Conservation (phyloP, 371 early-diverging fungal genomes). For the Blakeslea trispora region DNA sequence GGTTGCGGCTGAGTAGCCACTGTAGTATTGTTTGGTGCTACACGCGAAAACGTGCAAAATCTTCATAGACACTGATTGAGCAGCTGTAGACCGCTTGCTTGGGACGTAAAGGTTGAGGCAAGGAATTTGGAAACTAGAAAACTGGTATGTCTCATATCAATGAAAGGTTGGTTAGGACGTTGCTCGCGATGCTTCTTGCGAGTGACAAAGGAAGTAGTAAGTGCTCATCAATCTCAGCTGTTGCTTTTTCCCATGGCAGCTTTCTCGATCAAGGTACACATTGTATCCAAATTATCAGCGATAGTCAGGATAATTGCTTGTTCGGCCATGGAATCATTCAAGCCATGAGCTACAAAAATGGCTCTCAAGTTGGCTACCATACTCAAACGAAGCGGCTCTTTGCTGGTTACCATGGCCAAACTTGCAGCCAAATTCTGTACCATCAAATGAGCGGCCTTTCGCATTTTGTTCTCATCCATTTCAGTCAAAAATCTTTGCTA, state of each 20-base stretch:
- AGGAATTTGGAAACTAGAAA: constrained; percentile 72
- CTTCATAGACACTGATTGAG: constrained; percentile 83
- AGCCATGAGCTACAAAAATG: constrained; percentile 77
- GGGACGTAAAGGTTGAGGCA: constrained; percentile 83
- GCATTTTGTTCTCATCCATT: constrained; percentile 87
- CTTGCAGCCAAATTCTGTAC: constrained; percentile 78
- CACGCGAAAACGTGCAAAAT: constrained; percentile 34
- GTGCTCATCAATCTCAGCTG: constrained; percentile 81
- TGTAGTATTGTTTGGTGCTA: neutral
- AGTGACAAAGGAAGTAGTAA: constrained; percentile 64
- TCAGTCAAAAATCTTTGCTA: constrained; percentile 93
- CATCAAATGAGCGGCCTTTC: constrained; percentile 92
- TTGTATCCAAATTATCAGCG: constrained; percentile 89
- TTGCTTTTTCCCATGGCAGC: constrained; percentile 90
- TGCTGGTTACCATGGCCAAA: constrained; percentile 88
- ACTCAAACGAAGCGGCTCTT: constrained; percentile 85
- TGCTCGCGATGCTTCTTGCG: constrained; percentile 86
- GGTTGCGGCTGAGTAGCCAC: neutral
- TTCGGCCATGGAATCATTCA: constrained; percentile 80
- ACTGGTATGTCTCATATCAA: constrained; percentile 78
- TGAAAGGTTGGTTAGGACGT: constrained; percentile 84
- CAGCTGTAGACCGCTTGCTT: constrained; percentile 77
- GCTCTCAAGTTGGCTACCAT: constrained; percentile 77
- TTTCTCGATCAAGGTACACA: constrained; percentile 89
- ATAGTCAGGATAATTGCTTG: constrained; percentile 79